A percentile compares a stretch with the other conserved stretches of the same genome.
Evolutionary conservation across 2,329 filamentous ascomycete genomes (phyloP).

Genomic region (Calonectria pteridis): DNA sequence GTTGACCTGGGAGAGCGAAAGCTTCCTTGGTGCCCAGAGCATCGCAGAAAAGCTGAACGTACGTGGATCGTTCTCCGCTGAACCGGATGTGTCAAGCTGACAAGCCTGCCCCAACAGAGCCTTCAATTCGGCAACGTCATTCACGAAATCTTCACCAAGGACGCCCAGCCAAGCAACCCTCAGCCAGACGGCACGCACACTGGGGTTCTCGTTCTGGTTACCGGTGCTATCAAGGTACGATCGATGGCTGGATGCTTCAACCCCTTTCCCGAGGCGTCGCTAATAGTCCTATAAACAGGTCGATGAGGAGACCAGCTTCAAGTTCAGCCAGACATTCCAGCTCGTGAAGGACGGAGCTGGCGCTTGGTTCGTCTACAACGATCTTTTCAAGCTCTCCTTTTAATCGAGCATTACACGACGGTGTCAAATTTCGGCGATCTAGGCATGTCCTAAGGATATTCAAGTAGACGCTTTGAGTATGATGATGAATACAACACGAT

Average conservation of each 20-base stretch:
- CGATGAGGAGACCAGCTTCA: constrained; percentile 88
- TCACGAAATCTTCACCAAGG: constrained; percentile 82
- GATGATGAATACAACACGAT: constrained; percentile 30
- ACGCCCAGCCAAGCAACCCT: constrained; percentile 80
- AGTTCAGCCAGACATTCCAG: constrained; percentile 91
- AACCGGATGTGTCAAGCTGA: constrained; percentile 19
- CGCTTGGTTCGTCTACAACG: constrained; percentile 91
- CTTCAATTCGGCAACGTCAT: constrained; percentile 86
- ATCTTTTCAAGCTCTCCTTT: constrained; percentile 92
- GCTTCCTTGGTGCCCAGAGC: constrained; percentile 70
- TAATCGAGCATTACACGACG: constrained; percentile 54
- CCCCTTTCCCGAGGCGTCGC: constrained; percentile 1
- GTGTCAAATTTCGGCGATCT: constrained; percentile 1
- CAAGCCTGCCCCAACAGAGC: constrained; percentile 59
- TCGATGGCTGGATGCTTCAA: neutral
- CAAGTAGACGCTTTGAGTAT: constrained; percentile 22
- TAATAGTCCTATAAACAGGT: constrained; percentile 66
- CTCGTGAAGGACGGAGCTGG: constrained; percentile 76
- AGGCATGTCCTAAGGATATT: constrained; percentile 22
- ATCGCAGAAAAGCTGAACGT: constrained; percentile 90
- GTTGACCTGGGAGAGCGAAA: constrained; percentile 88
- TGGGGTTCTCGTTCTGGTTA: constrained; percentile 88
- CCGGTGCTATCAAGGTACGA: constrained; percentile 84
- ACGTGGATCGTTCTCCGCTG: constrained; percentile 49
- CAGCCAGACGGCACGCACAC: constrained; percentile 75